phyloP scores from a whole-genome alignment of 345 rosid genomes.

The Nasturtium officinale region DNA sequence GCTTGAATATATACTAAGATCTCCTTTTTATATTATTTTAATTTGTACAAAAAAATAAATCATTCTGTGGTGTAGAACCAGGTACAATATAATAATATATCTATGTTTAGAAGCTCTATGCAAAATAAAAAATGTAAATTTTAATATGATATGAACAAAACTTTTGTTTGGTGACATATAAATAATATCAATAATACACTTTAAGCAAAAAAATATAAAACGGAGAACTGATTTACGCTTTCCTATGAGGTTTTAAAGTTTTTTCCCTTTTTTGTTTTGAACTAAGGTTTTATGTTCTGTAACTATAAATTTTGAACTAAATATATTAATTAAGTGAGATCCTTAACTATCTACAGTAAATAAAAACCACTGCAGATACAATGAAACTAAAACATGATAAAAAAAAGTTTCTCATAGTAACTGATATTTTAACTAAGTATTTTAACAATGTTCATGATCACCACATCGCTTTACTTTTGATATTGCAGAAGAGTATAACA shows the following conservation, averaged over 20 bases:
- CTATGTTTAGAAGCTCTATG: background rate
- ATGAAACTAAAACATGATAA: too few relatives aligned
- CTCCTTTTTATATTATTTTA: conserved; percentile 7
- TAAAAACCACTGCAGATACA: too few relatives aligned
- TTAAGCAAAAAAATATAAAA: background rate
- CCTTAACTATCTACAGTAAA: background rate
- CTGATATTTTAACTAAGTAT: too few relatives aligned
- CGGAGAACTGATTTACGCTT: background rate
- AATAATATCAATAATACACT: background rate
- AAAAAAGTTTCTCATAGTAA: too few relatives aligned
- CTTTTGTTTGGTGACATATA: background rate
- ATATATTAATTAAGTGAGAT: background rate
- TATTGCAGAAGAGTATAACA: too few relatives aligned
- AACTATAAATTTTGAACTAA: too few relatives aligned
- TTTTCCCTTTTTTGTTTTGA: background rate
- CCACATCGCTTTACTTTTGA: too few relatives aligned
- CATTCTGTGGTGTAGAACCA: background rate
- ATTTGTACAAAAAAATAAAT: background rate
- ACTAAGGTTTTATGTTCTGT: background rate
- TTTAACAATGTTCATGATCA: too few relatives aligned
- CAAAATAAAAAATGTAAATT: background rate
- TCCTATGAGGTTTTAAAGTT: background rate
- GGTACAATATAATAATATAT: background rate
- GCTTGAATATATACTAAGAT: conserved; percentile 24
- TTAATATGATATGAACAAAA: background rate